phyloP scores from a whole-genome alignment of 1,139 yeast genomes.

The Geotrichum carabidarum region DNA sequence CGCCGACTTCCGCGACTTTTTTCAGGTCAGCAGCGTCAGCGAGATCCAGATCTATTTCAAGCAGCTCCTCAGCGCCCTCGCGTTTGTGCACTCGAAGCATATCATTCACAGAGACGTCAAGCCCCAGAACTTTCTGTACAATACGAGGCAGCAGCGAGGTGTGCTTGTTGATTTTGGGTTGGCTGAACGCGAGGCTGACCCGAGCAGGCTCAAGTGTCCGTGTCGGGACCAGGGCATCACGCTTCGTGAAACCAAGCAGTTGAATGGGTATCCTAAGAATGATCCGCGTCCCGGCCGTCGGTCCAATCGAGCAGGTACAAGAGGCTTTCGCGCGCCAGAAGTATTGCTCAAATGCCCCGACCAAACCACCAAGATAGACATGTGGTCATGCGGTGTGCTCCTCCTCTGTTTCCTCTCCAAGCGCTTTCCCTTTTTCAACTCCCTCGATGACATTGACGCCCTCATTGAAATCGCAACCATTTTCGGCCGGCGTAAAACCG shows the following conservation, averaged over 20 bases:
- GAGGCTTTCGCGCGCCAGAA: conserved; percentile 95
- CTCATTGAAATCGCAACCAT: conserved; percentile 76
- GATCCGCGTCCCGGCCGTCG: conserved; percentile 70
- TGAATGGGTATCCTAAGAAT: conserved; percentile 35
- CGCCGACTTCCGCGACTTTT: conserved; percentile 79
- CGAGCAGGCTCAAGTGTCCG: conserved; percentile 8
- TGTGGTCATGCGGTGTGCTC: conserved; percentile 92
- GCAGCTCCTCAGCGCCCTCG: conserved; percentile 71
- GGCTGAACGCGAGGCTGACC: conserved; percentile 49
- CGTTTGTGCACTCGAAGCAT: conserved; percentile 67
- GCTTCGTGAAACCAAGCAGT: conserved; percentile 17
- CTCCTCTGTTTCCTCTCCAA: conserved; percentile 65
- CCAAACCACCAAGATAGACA: conserved; percentile 75
- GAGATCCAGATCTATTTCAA: conserved; percentile 78
- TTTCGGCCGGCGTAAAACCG: conserved; percentile 72
- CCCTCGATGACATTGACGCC: conserved; percentile 90
- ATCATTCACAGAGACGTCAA: conserved; percentile 87
- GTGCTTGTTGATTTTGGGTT: conserved; percentile 89
- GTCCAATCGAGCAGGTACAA: conserved; percentile 96
- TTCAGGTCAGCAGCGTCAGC: conserved; percentile 67
- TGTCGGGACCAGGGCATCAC: conserved; percentile 13
- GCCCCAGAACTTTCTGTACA: conserved; percentile 73
- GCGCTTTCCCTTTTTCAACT: conserved; percentile 81
- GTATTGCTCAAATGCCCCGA: conserved; percentile 82
- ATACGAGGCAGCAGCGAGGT: conserved; percentile 70